Base-by-base conservation (phyloP, 2,329 filamentous ascomycete genomes). In the Fusarium clavum region DNA sequence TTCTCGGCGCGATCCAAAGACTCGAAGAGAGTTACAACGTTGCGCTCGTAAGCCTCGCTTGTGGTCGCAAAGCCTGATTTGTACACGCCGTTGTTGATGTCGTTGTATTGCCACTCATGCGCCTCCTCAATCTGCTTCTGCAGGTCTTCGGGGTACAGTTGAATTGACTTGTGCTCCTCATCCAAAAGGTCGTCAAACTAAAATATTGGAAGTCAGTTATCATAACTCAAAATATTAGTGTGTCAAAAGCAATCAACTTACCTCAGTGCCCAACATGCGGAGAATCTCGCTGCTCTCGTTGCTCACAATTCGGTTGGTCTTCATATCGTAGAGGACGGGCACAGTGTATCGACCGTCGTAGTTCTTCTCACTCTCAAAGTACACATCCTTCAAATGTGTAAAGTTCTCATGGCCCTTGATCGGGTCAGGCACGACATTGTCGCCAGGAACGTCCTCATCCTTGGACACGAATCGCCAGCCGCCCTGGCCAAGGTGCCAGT, bases 241-340 rank as follows among this genome's bases (percentile, higher is more conserved):
- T 29, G 8, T n/a, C 12, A 8, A 29, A 25, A n/a, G 34, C 9
- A 38, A 34, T 10, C 16, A 32, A 59, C 77, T 20, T 55, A 94
- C 94, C 75, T 89, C 92, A 44, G 86, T 86, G 77, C 92, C 92
- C 67, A 98, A 84, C 92, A 97, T 97, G 77, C 94, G 90, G 79
- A 97, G 90, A 78, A 98, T 97, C 83, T 98, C 94, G 72, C 91
- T 90, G 80, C 92, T 94, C 86, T 97, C 94, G 73, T 98, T 98
- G 87, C 87, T 96, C 67, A 97, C 94, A 76, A 97, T 97, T 34
- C 84, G 87, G 75, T 90, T 87, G 55, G 84, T 82, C 82, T 91
- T 90, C 82, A 89, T 93, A 81, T 97, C 93, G 82, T 92, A 97
- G 58, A 98, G 85, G 5, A 93, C 91, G 0, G 94, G 94, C 18